These are phyloP conservation scores for Aurinia saxatilis DNA, from an alignment of 345 rosid species.

Conservation along the genomic window DNA sequence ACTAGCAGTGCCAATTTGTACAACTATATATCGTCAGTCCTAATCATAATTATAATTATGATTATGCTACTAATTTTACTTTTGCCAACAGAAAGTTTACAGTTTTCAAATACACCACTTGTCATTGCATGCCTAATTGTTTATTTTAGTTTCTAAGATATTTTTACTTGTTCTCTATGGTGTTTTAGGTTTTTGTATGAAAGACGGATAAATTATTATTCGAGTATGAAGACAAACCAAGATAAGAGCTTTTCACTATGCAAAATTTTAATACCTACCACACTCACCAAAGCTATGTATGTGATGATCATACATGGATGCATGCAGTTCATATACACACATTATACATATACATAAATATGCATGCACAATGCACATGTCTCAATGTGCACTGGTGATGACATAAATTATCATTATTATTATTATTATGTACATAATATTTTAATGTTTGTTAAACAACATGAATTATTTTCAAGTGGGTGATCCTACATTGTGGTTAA, in stretches of 20 bases:
- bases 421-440: no score
- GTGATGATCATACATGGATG: neutral
- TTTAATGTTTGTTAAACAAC: no score
- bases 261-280: neutral
- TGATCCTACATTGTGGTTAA: neutral
- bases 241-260: neutral
- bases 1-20: constrained; percentile 36
- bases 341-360: neutral
- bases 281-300: neutral
- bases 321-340: neutral
- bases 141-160: neutral
- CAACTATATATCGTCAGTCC: neutral
- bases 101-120: constrained; percentile 9
- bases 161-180: neutral
- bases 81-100: neutral
- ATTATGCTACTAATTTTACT: neutral
- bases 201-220: neutral
- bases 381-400: neutral
- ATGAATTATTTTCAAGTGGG: neutral
- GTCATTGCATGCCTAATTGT: neutral
- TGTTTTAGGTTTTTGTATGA: neutral
- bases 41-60: neutral
- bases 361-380: neutral
- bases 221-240: neutral
- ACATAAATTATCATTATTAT: no score